Base-by-base conservation (phyloP, 2,329 filamentous ascomycete species). In the Claviceps fusiformis region DNA sequence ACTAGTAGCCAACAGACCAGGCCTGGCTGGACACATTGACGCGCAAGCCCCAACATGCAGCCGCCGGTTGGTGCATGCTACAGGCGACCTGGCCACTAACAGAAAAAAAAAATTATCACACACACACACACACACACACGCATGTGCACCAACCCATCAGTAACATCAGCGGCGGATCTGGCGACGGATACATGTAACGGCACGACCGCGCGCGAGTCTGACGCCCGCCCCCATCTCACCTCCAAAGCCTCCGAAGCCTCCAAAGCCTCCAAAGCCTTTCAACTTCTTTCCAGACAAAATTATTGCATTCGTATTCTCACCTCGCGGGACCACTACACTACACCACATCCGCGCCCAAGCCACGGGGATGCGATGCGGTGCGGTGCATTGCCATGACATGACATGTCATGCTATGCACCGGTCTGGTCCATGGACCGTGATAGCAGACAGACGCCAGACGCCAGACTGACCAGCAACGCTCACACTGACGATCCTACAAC, bases 281-380 rank as follows among this genome's bases (percentile, higher is more conserved):
- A 35, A 33, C 44, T 24, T 15, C 50, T 29, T 27, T 17, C 10
- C 46, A 6, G 10, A 37, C 35, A 5, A 37, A 11, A 9, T 17
- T 17, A 31, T 53, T 52, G 41, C 50, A 52, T 52, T 52, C 51
- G 51, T 47, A n/a, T 53, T 29, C 43, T 27, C 51, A 11, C 5
- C 35, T 37, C 35, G 35, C 35, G 35, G 24, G 44, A 43, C n/a
- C 31, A 24, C 51, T 47, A 45, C 29, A 17, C 39, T 41, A 44
- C n/a, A n/a, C n/a, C n/a, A n/a, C 41, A 15, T 15, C 24, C 24
- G 19, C 44, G 37, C 27, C 7, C 27, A 29, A 52, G 51, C 51
- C 41, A 46, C 43, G 9, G 41, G 11, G 31, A 19, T 53, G 51
- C 51, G 29, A 39, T 53, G 52, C 43, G 5, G 8, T 29, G 43